Conservation (phyloP, 2,329 filamentous ascomycete species). For the Fusarium ambrosium region DNA sequence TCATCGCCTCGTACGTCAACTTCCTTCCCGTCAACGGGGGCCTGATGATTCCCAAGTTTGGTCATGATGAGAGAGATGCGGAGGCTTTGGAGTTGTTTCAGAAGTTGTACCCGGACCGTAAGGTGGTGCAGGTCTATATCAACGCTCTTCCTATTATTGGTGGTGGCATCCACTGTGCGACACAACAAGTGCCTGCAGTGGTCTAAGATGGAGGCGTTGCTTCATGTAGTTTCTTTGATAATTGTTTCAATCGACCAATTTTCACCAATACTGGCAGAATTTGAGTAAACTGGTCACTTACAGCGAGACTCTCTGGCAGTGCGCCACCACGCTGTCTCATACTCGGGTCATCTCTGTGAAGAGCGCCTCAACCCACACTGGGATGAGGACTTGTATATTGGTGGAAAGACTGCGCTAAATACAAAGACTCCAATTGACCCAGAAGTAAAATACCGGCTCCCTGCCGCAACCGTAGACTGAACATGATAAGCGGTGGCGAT, state of each 20-base stretch:
- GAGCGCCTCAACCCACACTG: neutral
- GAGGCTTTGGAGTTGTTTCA: neutral
- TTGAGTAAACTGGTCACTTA: neutral
- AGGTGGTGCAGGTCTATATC: constrained; percentile 7
- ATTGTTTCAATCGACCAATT: neutral
- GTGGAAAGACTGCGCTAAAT: neutral
- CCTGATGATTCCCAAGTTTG: constrained; percentile 1
- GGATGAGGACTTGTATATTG: neutral
- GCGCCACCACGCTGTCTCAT: neutral
- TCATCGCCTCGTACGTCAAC: constrained; percentile 7
- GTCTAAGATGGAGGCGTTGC: neutral
- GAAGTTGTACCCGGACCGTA: neutral
- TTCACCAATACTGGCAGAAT: neutral
- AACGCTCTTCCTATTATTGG: constrained; percentile 8
- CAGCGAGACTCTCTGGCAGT: neutral
- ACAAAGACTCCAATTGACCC: neutral
- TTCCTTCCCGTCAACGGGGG: neutral
- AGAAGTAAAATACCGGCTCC: neutral
- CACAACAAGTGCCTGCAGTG: constrained; percentile 14
- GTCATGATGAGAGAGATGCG: neutral
- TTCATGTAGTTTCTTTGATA: neutral
- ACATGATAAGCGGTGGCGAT: neutral
- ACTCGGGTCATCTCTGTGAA: neutral
- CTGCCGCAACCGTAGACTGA: neutral
- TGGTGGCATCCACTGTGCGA: constrained; percentile 25